phyloP scores from a whole-genome alignment of 2,329 filamentous ascomycete genomes.

The Hypomyces rosellus region DNA sequence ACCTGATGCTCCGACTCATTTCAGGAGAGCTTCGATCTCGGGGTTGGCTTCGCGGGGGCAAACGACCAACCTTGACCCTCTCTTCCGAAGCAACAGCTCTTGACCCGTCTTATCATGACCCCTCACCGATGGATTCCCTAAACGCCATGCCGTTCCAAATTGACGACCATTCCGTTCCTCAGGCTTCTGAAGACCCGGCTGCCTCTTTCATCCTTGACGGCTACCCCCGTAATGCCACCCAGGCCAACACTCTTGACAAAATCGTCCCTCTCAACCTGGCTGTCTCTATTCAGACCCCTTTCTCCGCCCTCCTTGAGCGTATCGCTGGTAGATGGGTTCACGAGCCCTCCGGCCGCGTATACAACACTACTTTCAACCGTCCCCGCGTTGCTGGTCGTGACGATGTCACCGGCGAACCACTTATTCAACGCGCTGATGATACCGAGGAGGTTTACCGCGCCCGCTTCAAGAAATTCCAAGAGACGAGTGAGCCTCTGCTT shows the following conservation, averaged over 20 bases:
- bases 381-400: constrained; percentile 76
- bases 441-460: constrained; percentile 78
- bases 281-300: constrained; percentile 78
- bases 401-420: constrained; percentile 81
- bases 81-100: constrained; percentile 31
- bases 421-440: constrained; percentile 81
- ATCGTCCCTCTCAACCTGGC: constrained; percentile 94
- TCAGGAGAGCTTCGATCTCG: constrained; percentile 78
- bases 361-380: constrained; percentile 90
- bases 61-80: constrained; percentile 45
- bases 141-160: constrained; percentile 33
- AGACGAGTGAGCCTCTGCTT: constrained; percentile 77
- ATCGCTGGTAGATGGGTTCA: constrained; percentile 94
- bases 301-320: constrained; percentile 78
- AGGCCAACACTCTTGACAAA: constrained; percentile 70
- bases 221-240: constrained; percentile 80
- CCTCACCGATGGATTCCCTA: constrained; percentile 32
- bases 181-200: constrained; percentile 60
- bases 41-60: constrained; percentile 64
- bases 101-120: constrained; percentile 24
- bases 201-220: constrained; percentile 95
- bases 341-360: constrained; percentile 81
- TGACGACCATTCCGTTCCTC: constrained; percentile 32
- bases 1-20: constrained; percentile 87
- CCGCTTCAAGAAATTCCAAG: constrained; percentile 75